A percentile compares a stretch with the other conserved stretches of the same genome.
phyloP scores from a whole-genome alignment of 352 stramenopile genomes.

The Thalassiosira livingstoniorum region DNA sequence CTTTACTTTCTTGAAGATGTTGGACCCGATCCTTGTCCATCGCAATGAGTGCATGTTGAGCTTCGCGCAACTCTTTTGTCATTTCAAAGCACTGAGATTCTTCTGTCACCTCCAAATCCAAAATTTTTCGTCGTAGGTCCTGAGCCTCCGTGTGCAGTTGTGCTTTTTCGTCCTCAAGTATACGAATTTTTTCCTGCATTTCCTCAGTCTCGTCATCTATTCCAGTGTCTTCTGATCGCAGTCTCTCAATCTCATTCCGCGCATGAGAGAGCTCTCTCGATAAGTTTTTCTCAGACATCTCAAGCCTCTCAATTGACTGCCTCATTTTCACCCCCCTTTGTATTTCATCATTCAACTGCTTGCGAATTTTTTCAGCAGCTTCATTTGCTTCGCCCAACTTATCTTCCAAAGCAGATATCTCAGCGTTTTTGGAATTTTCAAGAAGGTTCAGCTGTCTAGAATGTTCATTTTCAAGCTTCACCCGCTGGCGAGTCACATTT shows the following conservation, averaged over 20 bases:
- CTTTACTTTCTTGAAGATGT: slow-evolving; percentile 1
- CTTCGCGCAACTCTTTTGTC: slow-evolving; percentile 55
- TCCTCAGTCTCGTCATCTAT: slow-evolving; percentile 11
- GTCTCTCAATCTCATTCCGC: slow-evolving; percentile 43
- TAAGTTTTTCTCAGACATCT: slow-evolving; percentile 50
- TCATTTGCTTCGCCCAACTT: slow-evolving; percentile 45
- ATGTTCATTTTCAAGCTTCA: slow-evolving; percentile 39
- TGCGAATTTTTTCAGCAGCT: background rate
- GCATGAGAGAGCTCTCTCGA: slow-evolving; percentile 11
- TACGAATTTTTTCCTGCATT: slow-evolving; percentile 27
- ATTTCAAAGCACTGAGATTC: slow-evolving; percentile 3
- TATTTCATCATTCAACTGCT: slow-evolving; percentile 19
- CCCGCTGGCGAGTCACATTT: slow-evolving; percentile 43
- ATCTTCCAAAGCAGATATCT: slow-evolving; percentile 29
- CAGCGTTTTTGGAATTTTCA: slow-evolving; percentile 5
- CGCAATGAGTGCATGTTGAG: slow-evolving; percentile 63
- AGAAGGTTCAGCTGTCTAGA: slow-evolving; percentile 16
- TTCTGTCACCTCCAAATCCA: background rate
- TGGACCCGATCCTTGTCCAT: slow-evolving; percentile 54
- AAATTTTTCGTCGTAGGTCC: slow-evolving; percentile 28
- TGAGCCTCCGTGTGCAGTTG: slow-evolving; percentile 44
- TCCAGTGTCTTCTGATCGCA: slow-evolving; percentile 13
- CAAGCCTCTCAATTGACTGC: slow-evolving; percentile 32
- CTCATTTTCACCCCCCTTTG: slow-evolving; percentile 10
- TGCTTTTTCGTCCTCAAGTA: slow-evolving; percentile 26